Percentiles rank a stretch among this genome's conserved stretches.
Conservation (phyloP, 805 yeast species). For the Hanseniaspora guilliermondii region DNA sequence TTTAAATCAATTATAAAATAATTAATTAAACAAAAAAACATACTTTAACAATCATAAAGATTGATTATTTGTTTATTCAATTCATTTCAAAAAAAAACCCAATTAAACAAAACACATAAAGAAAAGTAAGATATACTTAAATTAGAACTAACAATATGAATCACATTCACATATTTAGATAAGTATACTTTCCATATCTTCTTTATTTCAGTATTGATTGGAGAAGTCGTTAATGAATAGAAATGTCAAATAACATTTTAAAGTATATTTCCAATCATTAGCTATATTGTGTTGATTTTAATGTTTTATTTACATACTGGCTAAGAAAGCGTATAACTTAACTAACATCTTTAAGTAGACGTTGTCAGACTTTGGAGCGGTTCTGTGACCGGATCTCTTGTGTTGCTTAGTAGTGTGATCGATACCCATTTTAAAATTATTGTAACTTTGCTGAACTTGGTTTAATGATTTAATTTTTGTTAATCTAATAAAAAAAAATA, state of each 20-base stretch:
- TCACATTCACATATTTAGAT: too few species aligned
- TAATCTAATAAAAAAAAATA: too few species aligned
- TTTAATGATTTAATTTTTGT: constrained; percentile 5
- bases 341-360: constrained; percentile 97
- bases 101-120: not conserved
- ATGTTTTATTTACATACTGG: constrained; percentile 68
- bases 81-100: not conserved
- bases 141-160: not conserved
- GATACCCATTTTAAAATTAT: constrained; percentile 64
- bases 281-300: not conserved
- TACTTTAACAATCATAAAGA: not conserved
- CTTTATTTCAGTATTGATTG: not conserved
- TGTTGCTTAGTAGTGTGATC: constrained; percentile 96
- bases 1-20: not conserved
- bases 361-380: constrained; percentile 98
- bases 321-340: constrained; percentile 96
- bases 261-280: not conserved
- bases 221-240: not conserved
- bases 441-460: constrained; percentile 9
- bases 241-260: not conserved
- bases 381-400: constrained; percentile 89
- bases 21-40: not conserved
- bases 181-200: not conserved
- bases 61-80: not conserved
- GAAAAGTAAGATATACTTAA: not conserved